Base-by-base conservation (phyloP, 2,329 filamentous ascomycete genomes). In the Aspergillus alliaceus region DNA sequence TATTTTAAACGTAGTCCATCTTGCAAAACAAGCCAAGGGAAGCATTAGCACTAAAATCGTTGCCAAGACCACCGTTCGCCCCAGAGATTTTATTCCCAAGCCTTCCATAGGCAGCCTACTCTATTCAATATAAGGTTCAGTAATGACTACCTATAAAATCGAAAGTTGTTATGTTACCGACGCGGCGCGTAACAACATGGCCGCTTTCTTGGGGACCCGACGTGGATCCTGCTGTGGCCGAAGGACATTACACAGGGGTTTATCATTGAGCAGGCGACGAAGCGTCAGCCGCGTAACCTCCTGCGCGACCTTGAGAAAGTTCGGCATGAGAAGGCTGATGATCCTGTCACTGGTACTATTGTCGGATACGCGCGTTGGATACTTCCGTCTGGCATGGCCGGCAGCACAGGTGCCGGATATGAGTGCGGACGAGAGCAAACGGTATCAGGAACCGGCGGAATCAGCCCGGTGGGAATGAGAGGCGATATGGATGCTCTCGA, bases 191-290 rank as follows among this genome's bases (percentile, higher is more conserved):
- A 50, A 34, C 20, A 34, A 35, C 22, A 50, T 50, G 24, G 20
- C 29, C 12, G 48, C 48, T 18, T 50, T 50, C 31, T 50, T 31
- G 48, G 31, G 12, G 48, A 50, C 31, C 22, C 48, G 8, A 34
- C 18, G 11, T 50, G 48, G 48, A 12, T 50, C 12, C n/a, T 37
- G 2, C 14, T 31, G 14, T 50, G 48, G 48, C 48, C 31, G 20
- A 29, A 34, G 15, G 31, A 31, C 12, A 50, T 27, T 6, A 29
- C 2, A 27, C 48, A 9, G 20, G 48, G 37, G 20, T 50, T 31
- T 27, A 20, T 35, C 1, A 50, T 50, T 11, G 20, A n/a, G 20
- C 48, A 50, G 18, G 8, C 34, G 2, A 24, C 29, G 12, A 34
- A 35, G 12, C 48, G 48, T 14, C 34, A 35, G 20, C 32, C 48